A percentile compares a stretch with the other conserved stretches of the same genome.
phyloP scores from a whole-genome alignment of 768 basidiomycete species.

The Podaxis carcinomalis region DNA sequence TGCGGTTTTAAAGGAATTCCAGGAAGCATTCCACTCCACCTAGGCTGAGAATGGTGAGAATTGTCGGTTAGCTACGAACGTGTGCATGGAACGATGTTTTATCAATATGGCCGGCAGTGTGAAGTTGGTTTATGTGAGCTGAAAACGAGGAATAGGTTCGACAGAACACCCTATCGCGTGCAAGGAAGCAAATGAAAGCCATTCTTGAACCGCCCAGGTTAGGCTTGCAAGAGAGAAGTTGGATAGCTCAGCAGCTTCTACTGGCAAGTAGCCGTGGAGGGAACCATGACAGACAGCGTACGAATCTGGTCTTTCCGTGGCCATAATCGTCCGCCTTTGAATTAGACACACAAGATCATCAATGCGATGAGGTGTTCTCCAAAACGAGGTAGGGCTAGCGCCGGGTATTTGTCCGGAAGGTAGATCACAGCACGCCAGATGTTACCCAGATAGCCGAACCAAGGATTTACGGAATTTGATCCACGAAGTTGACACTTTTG shows the following conservation, averaged over 20 bases:
- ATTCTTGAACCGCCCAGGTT: not conserved
- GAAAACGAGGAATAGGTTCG: not conserved
- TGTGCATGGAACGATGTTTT: not conserved
- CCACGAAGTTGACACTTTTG: slow-evolving; percentile 1
- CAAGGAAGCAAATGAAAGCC: not conserved
- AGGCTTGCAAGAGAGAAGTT: not conserved
- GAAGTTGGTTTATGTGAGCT: not conserved
- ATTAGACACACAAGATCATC: slow-evolving; percentile 1
- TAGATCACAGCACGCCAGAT: not conserved
- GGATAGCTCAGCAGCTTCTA: not conserved
- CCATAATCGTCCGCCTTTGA: not conserved
- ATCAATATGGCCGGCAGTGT: not conserved
- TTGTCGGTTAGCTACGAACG: not conserved
- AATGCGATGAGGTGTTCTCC: not conserved
- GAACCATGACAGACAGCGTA: not conserved
- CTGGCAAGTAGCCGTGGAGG: not conserved
- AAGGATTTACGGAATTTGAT: slow-evolving; percentile 4
- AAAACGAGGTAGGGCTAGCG: not conserved
- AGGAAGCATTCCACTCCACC: not conserved
- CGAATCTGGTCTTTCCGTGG: not conserved
- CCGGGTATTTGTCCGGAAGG: slow-evolving; percentile 6
- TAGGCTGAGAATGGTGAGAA: not conserved
- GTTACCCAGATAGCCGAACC: slow-evolving; percentile 5
- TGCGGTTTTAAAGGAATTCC: not conserved
- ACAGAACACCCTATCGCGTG: not conserved